These are phyloP conservation scores for Lonicera japonica DNA, from an alignment of 129 eudicot genomes.

Conservation along the genomic window DNA sequence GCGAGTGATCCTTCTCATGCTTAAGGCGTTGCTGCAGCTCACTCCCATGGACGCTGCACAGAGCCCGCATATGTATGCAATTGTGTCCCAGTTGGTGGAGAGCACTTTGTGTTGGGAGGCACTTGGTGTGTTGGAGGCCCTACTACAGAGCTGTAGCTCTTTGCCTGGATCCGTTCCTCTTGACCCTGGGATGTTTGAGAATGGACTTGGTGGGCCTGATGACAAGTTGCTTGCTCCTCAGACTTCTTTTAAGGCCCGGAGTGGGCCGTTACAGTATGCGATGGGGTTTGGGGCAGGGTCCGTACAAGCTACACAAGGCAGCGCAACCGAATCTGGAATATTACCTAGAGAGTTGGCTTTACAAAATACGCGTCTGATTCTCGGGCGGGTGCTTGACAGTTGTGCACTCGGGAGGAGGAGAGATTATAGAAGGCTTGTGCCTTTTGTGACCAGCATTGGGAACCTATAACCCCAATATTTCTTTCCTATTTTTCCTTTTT, in stretches of 20 bases:
- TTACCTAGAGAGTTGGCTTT: constrained; percentile 76
- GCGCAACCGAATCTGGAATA: constrained; percentile 49
- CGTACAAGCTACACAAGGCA: constrained; percentile 30
- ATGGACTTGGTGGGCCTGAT: constrained; percentile 59
- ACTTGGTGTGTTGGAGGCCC: constrained; percentile 95
- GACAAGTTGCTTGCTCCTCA: constrained; percentile 83
- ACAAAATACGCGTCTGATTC: constrained; percentile 83
- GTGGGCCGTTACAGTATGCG: constrained; percentile 86
- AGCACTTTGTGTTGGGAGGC: constrained; percentile 99
- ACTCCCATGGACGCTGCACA: constrained; percentile 97
- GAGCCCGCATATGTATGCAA: constrained; percentile 97
- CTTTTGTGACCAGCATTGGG: constrained; percentile 69
- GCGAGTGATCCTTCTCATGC: constrained; percentile 79
- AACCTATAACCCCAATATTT: constrained; percentile 26
- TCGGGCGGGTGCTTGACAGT: constrained; percentile 86
- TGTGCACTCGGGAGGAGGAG: constrained; percentile 93
- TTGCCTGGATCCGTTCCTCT: constrained; percentile 64
- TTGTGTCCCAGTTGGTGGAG: constrained; percentile 93
- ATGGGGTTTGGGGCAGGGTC: constrained; percentile 59
- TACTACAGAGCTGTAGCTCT: constrained; percentile 90
- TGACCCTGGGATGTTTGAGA: constrained; percentile 53
- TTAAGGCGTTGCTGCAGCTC: constrained; percentile 92
- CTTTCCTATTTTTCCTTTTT: constrained; percentile 3
- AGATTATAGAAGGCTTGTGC: constrained; percentile 88
- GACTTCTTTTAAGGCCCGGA: constrained; percentile 85